phyloP scores from a whole-genome alignment of 208 protist genomes.

The Trypanosoma avium region DNA sequence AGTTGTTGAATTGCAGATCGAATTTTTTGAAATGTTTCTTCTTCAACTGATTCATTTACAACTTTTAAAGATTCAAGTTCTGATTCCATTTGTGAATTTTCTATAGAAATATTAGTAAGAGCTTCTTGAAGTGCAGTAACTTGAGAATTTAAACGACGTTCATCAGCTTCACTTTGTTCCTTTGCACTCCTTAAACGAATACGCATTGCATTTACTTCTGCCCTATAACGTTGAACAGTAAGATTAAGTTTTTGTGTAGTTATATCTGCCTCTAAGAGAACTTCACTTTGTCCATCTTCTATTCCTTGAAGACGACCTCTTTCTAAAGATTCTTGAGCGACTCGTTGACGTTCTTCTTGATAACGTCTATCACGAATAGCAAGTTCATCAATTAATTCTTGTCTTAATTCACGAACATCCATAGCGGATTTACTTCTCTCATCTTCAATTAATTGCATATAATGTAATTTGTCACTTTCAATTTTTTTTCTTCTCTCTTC shows the following conservation, averaged over 20 bases:
- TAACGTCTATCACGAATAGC: constrained; percentile 49
- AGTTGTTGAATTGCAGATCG: constrained; percentile 9
- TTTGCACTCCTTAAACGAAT: constrained; percentile 42
- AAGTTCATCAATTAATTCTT: constrained; percentile 65
- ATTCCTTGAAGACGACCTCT: constrained; percentile 55
- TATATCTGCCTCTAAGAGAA: constrained; percentile 43
- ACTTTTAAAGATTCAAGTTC: constrained; percentile 25
- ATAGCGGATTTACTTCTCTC: constrained; percentile 50
- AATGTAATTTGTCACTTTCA: constrained; percentile 62
- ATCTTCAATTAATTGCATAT: constrained; percentile 61
- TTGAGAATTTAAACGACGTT: constrained; percentile 38
- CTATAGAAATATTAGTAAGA: not conserved
- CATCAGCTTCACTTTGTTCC: constrained; percentile 40
- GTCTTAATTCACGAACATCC: constrained; percentile 63
- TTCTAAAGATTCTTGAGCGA: constrained; percentile 52
- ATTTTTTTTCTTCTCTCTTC: constrained; percentile 58
- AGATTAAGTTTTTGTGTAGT: constrained; percentile 51
- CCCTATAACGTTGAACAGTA: constrained; percentile 41
- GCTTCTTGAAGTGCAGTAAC: constrained; percentile 33
- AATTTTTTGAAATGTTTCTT: constrained; percentile 17
- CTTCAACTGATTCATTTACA: constrained; percentile 12
- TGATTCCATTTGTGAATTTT: constrained; percentile 26
- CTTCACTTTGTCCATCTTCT: constrained; percentile 53
- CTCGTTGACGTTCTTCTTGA: constrained; percentile 45
- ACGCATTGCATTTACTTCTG: constrained; percentile 54